These are phyloP conservation scores for Fusarium metavorans DNA, from an alignment of 2,329 filamentous ascomycete species.

Conservation along the genomic window DNA sequence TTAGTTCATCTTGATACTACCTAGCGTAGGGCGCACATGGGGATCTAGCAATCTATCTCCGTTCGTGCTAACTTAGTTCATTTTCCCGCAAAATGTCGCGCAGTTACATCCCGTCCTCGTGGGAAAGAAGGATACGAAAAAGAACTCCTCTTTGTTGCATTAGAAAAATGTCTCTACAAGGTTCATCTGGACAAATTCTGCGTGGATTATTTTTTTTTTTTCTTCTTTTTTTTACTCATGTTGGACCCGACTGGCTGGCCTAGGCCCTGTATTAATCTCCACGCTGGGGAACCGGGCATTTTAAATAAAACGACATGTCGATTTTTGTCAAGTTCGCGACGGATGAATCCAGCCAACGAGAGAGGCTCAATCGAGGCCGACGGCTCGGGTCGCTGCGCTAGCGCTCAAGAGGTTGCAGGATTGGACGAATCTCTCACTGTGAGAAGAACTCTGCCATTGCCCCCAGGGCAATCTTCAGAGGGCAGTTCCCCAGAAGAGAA, in stretches of 20 bases:
- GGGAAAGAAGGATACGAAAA: neutral
- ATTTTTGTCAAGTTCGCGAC: neutral
- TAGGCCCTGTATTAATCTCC: neutral
- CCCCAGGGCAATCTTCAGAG: neutral
- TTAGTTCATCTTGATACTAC: neutral
- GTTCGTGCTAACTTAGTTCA: neutral
- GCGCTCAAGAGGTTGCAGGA: neutral
- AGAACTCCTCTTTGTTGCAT: neutral
- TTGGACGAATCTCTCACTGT: neutral
- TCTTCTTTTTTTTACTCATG: neutral
- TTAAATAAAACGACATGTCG: neutral
- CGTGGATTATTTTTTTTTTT: neutral
- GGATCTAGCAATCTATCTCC: neutral
- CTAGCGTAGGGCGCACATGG: neutral
- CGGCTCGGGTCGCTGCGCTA: conserved; percentile 38
- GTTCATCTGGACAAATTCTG: neutral
- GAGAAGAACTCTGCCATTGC: neutral
- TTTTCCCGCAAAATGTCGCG: neutral
- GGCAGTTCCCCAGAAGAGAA: neutral
- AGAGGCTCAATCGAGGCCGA: neutral
- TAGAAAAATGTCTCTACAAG: neutral
- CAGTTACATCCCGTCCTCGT: neutral
- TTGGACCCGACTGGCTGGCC: neutral
- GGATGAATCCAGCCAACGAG: conserved; percentile 8
- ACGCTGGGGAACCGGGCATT: conserved; percentile 2